Conservation (phyloP, 1,284 basidiomycete species). For the Sporisorium iseilematis-ciliati region DNA sequence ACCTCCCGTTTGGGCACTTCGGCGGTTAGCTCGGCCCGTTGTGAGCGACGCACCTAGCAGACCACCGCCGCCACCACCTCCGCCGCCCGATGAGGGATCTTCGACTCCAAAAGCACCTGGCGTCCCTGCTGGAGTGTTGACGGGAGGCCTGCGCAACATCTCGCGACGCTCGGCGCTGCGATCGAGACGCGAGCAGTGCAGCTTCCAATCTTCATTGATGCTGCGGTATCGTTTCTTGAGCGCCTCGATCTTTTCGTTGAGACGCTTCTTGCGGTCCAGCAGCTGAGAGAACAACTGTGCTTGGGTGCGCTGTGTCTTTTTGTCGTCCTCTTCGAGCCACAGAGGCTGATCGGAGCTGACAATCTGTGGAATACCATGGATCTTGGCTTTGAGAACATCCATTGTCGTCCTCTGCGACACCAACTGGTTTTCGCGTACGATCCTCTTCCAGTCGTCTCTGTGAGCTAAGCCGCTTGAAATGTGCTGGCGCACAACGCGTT, state of each 20-base stretch:
- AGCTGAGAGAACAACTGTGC: slow-evolving; percentile 38
- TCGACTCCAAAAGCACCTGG: slow-evolving; percentile 41
- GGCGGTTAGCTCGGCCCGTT: slow-evolving; percentile 53
- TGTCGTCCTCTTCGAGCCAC: slow-evolving; percentile 52
- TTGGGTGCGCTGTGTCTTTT: slow-evolving; percentile 29
- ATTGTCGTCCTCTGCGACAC: slow-evolving; percentile 44
- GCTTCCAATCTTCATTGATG: slow-evolving; percentile 62
- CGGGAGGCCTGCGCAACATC: slow-evolving; percentile 36
- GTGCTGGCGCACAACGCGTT: slow-evolving; percentile 19
- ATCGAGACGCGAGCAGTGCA: slow-evolving; percentile 62
- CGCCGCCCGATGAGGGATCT: slow-evolving; percentile 20
- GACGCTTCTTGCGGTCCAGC: slow-evolving; percentile 44
- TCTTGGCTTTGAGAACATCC: slow-evolving; percentile 45
- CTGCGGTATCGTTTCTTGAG: slow-evolving; percentile 60
- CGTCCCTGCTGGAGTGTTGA: slow-evolving; percentile 42
- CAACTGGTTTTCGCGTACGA: slow-evolving; percentile 45
- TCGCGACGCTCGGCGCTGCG: slow-evolving; percentile 58
- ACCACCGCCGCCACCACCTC: slow-evolving; percentile 23
- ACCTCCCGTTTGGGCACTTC: slow-evolving; percentile 53
- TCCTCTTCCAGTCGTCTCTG: slow-evolving; percentile 28
- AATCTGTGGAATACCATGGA: slow-evolving; percentile 49
- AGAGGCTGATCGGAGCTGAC: slow-evolving; percentile 39
- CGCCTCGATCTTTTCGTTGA: slow-evolving; percentile 54
- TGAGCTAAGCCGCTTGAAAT: slow-evolving; percentile 3
- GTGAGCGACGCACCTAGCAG: slow-evolving; percentile 29